These are phyloP conservation scores for Fragaria vesca DNA, from an alignment of 306 rosid species.

Conservation along the genomic window DNA sequence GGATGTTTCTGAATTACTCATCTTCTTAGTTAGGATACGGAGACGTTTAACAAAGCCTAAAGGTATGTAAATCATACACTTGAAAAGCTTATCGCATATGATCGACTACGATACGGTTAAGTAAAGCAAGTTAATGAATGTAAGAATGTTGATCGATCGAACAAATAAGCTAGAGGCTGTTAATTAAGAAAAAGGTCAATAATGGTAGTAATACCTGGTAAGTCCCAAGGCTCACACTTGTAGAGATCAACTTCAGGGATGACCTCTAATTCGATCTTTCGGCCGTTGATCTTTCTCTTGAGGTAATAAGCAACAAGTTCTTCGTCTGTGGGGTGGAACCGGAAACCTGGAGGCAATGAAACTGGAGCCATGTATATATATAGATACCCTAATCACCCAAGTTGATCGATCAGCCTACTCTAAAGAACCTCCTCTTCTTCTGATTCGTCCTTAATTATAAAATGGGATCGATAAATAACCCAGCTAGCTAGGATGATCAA, in stretches of 20 bases:
- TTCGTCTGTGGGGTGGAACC: conserved; percentile 94
- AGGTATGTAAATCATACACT: neutral
- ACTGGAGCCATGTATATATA: conserved; percentile 61
- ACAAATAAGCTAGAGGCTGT: conserved; percentile 23
- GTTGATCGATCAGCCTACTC: neutral
- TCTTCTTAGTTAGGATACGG: too few relatives aligned
- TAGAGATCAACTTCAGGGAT: conserved; percentile 97
- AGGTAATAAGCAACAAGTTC: conserved; percentile 92
- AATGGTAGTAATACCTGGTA: conserved; percentile 56
- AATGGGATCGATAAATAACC: neutral
- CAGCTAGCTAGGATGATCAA: neutral
- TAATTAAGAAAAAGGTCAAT: neutral
- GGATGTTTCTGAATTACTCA: conserved; percentile 17
- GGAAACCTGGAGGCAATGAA: conserved; percentile 89
- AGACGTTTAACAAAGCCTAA: neutral
- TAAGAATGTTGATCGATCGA: neutral
- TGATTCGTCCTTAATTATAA: neutral
- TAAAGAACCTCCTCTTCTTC: conserved; percentile 34
- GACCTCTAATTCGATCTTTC: conserved; percentile 74
- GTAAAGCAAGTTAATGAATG: neutral
- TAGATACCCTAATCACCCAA: neutral
- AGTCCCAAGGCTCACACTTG: conserved; percentile 97
- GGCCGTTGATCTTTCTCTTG: conserved; percentile 87
- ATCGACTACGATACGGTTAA: conserved; percentile 26
- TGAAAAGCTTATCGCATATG: conserved; percentile 31